Percentiles rank a stretch among this genome's conserved stretches.
Conservation (phyloP, 2,329 filamentous ascomycete species). For the Aspergillus transmontanensis region DNA sequence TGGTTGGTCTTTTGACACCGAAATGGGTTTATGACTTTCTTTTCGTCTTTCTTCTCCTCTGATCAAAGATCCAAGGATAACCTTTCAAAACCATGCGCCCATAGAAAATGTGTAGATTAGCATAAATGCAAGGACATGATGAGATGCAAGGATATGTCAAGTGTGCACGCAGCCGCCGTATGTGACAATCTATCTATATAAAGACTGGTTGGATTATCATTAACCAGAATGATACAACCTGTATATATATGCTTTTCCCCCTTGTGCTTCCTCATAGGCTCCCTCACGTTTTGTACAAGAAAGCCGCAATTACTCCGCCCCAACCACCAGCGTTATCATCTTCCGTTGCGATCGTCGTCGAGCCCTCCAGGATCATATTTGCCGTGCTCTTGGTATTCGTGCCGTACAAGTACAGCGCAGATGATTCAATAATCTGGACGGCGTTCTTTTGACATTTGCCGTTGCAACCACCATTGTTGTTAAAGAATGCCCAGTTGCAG, state of each 20-base stretch:
- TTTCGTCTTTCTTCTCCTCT: not conserved
- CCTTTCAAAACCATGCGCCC: not conserved
- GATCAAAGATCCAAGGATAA: not conserved
- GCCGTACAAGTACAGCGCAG: constrained; percentile 31
- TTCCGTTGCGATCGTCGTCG: constrained; percentile 25
- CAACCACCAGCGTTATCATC: constrained; percentile 36
- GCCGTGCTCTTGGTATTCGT: constrained; percentile 32
- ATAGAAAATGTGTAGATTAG: not conserved
- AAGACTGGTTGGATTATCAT: not conserved
- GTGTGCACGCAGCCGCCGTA: not conserved
- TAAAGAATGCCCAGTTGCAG: constrained; percentile 46
- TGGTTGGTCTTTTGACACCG: not conserved
- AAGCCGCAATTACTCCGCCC: constrained; percentile 38
- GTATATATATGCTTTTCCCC: constrained; percentile 1
- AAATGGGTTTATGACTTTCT: not conserved
- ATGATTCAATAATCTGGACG: constrained; percentile 29
- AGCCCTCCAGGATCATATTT: constrained; percentile 33
- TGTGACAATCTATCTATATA: not conserved
- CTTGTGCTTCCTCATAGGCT: not conserved
- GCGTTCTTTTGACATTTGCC: constrained; percentile 44
- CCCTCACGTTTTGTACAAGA: constrained; percentile 25
- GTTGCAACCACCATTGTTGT: constrained; percentile 33
- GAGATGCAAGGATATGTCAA: not conserved
- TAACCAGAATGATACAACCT: not conserved
- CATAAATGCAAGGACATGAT: not conserved